Evolutionary conservation across 108 stramenopile genomes (phyloP).

Genomic region (Mayamaea pseudoterrestris): DNA sequence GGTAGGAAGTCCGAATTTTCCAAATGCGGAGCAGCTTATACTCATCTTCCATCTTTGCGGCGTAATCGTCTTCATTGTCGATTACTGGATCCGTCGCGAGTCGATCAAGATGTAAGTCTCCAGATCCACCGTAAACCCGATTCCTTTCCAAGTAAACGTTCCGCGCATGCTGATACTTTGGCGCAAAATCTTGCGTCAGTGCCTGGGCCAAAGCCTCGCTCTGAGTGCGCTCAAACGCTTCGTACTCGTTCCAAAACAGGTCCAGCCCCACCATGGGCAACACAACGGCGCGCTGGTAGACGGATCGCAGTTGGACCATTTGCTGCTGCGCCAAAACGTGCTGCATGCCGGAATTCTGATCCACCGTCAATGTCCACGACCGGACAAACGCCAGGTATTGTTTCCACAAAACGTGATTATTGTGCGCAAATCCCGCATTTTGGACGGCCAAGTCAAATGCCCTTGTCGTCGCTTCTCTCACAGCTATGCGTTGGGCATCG

Average conservation of each 20-base stretch:
- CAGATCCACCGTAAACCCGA: slow-evolving; percentile 35
- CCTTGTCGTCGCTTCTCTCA: too few species aligned
- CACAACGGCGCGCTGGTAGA: slow-evolving; percentile 65
- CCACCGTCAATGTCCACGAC: slow-evolving; percentile 18
- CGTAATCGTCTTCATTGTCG: slow-evolving; percentile 32
- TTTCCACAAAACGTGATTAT: slow-evolving; percentile 73
- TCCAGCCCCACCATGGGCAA: slow-evolving; percentile 81
- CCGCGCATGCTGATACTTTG: slow-evolving; percentile 81
- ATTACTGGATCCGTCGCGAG: slow-evolving; percentile 57
- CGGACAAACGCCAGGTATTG: slow-evolving; percentile 55
- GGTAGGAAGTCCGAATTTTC: slow-evolving; percentile 63
- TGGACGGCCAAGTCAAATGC: slow-evolving; percentile 68
- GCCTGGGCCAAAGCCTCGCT: slow-evolving; percentile 63
- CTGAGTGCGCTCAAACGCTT: slow-evolving; percentile 65
- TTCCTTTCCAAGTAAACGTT: slow-evolving; percentile 72
- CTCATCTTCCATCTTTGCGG: slow-evolving; percentile 46
- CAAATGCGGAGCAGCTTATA: slow-evolving; percentile 40
- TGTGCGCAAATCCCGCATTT: slow-evolving; percentile 36
- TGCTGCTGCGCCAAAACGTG: slow-evolving; percentile 41
- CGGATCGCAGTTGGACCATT: slow-evolving; percentile 41
- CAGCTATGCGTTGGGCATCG: too few species aligned
- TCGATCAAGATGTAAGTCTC: slow-evolving; percentile 35
- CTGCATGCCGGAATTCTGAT: slow-evolving; percentile 15
- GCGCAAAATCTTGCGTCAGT: slow-evolving; percentile 52
- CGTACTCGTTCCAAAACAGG: slow-evolving; percentile 80